Percentiles rank a stretch among this genome's conserved stretches.
These are phyloP conservation scores for Syzygium oleosum DNA, from an alignment of 345 rosid genomes.

Conservation along the genomic window DNA sequence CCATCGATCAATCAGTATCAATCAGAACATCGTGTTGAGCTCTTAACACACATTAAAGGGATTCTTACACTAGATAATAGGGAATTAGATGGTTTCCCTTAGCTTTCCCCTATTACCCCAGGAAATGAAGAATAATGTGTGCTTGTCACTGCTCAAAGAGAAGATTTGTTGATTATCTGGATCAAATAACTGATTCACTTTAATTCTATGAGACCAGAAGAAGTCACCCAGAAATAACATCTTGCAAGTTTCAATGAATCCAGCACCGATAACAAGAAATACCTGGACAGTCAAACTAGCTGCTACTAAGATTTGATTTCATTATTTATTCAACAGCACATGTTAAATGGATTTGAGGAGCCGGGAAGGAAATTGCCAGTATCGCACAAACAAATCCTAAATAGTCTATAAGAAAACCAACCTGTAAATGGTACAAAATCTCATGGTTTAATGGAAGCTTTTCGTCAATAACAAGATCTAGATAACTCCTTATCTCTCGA, in stretches of 20 bases:
- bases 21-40: neutral
- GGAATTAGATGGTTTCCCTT: neutral
- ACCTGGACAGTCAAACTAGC: neutral
- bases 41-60: neutral
- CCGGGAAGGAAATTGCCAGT: neutral
- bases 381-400: neutral
- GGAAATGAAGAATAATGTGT: neutral
- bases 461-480: constrained; percentile 66
- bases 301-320: neutral
- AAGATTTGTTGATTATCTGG: neutral
- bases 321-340: neutral
- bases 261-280: neutral
- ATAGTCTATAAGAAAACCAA: constrained; percentile 1
- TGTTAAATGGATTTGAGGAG: neutral
- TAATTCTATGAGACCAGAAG: neutral
- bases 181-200: neutral
- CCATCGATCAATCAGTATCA: neutral
- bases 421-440: constrained; percentile 78
- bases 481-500: constrained; percentile 50
- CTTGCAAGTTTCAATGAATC: neutral
- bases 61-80: neutral
- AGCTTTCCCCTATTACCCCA: neutral
- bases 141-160: neutral
- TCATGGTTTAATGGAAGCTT: constrained; percentile 75
- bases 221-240: neutral